Conservation (phyloP, 192 early-diverging fungal species). For the Gaertneriomyces sp. region DNA sequence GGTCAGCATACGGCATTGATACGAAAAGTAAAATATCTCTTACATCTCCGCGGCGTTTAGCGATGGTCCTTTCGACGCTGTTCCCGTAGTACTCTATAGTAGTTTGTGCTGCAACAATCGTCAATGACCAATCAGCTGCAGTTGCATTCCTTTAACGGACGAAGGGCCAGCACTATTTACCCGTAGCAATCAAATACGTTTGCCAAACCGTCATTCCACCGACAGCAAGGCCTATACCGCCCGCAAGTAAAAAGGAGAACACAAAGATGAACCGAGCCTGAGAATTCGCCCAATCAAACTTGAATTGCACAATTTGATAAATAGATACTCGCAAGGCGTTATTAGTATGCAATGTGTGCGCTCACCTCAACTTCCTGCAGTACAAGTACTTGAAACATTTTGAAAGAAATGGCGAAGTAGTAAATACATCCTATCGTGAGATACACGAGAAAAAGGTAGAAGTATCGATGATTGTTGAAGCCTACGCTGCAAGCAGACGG, state of each 20-base stretch:
- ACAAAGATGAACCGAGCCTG: conserved; percentile 21
- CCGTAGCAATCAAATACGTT: conserved; percentile 42
- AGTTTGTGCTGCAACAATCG: conserved; percentile 34
- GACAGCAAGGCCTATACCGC: conserved; percentile 35
- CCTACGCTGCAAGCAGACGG: conserved; percentile 38
- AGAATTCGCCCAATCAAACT: conserved; percentile 16
- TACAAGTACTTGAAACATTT: conserved; percentile 13
- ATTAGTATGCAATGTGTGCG: background rate
- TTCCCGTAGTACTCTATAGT: conserved; percentile 46
- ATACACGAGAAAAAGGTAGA: conserved; percentile 48
- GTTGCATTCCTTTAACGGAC: background rate
- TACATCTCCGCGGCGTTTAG: conserved; percentile 36
- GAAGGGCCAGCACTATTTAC: conserved; percentile 4
- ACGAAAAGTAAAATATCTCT: background rate
- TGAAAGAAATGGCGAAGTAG: conserved; percentile 18
- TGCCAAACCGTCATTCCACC: conserved; percentile 38
- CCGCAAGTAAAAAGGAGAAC: conserved; percentile 31
- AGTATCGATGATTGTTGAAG: conserved; percentile 51
- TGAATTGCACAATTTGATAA: background rate
- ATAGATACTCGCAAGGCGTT: too few species aligned
- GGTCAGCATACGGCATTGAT: background rate
- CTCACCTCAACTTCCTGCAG: background rate
- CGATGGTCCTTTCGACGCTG: conserved; percentile 14
- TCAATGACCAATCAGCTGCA: background rate
- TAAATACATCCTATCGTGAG: conserved; percentile 31